These are phyloP conservation scores for Myxozyma geophila DNA, from an alignment of 805 yeast species.

Conservation along the genomic window DNA sequence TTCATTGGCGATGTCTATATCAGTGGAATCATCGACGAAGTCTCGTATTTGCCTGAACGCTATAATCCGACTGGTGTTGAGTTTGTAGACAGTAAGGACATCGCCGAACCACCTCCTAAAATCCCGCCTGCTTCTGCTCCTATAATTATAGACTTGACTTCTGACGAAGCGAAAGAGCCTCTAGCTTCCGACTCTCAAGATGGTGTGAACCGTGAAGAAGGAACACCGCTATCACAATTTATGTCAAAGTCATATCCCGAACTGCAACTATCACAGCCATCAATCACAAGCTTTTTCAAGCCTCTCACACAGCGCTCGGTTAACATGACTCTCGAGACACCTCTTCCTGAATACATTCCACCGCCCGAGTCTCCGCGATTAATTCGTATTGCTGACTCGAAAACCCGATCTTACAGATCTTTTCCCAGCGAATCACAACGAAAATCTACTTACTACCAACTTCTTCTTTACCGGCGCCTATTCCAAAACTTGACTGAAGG, in stretches of 20 bases:
- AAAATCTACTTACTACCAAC: conserved; percentile 26
- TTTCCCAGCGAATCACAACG: conserved; percentile 31
- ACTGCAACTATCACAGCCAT: not conserved
- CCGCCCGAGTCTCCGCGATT: conserved; percentile 7
- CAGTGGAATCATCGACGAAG: conserved; percentile 36
- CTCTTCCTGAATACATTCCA: not conserved
- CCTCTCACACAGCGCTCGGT: conserved; percentile 3
- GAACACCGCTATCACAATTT: not conserved
- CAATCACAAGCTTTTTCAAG: conserved; percentile 16
- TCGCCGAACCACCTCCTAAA: not conserved
- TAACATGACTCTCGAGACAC: too few species aligned
- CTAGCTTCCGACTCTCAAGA: conserved; percentile 1
- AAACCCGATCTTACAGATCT: conserved; percentile 22
- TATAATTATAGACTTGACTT: not conserved
- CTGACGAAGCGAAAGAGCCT: not conserved
- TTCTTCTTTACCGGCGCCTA: conserved; percentile 26
- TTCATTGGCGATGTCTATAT: conserved; percentile 25
- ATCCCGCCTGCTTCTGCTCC: not conserved
- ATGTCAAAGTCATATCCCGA: not conserved
- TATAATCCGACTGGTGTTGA: conserved; percentile 19
- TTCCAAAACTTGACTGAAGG: conserved; percentile 29
- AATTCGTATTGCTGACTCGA: conserved; percentile 30
- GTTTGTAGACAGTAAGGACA: conserved; percentile 16
- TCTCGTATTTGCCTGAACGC: conserved; percentile 21
- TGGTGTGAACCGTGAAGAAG: not conserved